phyloP scores from a whole-genome alignment of 1,284 basidiomycete genomes.

The Ustilago curta region DNA sequence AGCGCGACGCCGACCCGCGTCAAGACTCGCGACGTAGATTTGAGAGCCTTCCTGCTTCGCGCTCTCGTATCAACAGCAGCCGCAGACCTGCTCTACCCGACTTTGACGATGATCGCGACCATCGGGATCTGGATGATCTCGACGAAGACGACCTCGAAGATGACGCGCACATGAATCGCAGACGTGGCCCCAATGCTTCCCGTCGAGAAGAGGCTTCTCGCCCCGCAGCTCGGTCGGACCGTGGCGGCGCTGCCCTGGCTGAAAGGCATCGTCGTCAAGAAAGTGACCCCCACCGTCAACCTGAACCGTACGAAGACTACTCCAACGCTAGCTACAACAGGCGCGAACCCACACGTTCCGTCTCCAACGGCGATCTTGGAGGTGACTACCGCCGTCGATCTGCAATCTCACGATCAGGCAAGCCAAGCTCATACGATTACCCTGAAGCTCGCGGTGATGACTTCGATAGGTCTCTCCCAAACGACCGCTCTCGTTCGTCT shows the following conservation, averaged over 20 bases:
- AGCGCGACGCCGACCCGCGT: conserved; percentile 18
- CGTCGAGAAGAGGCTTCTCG: conserved; percentile 4
- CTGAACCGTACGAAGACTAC: conserved; percentile 45
- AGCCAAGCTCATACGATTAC: conserved; percentile 32
- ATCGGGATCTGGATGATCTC: conserved; percentile 29
- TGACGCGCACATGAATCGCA: conserved; percentile 13
- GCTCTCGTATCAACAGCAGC: conserved; percentile 17
- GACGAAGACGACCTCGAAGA: conserved; percentile 26
- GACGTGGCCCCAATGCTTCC: conserved; percentile 18
- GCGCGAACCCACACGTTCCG: conserved; percentile 14
- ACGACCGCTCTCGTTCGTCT: conserved; percentile 12
- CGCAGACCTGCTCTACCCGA: conserved; percentile 34
- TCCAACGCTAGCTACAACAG: conserved; percentile 26
- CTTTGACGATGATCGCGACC: conserved; percentile 22
- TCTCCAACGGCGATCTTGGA: conserved; percentile 21
- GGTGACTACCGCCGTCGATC: conserved; percentile 20
- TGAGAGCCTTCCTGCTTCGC: conserved; percentile 24
- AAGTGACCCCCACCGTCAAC: conserved; percentile 32
- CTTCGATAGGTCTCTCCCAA: conserved; percentile 4
- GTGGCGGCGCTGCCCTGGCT: conserved; percentile 3
- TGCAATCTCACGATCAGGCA: conserved; percentile 1
- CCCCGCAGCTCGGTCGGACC: conserved; percentile 18
- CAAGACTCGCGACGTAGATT: conserved; percentile 22
- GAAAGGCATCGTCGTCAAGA: conserved; percentile 30
- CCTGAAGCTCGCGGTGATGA: conserved; percentile 36